These are phyloP conservation scores for Oxyria digyna DNA, from an alignment of 148 eudicot genomes.

Conservation along the genomic window DNA sequence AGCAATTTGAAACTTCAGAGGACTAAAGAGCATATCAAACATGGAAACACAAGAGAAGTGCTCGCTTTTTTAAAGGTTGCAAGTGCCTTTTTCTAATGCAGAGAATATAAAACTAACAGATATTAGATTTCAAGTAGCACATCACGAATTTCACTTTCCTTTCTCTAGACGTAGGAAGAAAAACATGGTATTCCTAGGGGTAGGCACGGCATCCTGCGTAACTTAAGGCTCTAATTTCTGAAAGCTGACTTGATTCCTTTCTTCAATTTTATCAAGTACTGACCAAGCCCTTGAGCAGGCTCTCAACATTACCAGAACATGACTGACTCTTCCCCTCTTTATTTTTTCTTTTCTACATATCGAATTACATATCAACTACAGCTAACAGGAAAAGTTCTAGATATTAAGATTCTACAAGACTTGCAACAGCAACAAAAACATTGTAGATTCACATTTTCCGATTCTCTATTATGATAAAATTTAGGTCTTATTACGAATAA, in stretches of 20 bases:
- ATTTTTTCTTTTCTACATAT: neutral
- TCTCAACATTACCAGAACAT: neutral
- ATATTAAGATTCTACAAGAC: neutral
- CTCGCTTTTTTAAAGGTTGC: neutral
- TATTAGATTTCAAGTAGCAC: neutral
- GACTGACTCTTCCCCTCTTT: neutral
- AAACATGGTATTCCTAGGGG: neutral
- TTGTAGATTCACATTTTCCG: neutral
- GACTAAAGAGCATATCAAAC: neutral
- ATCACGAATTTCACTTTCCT: neutral
- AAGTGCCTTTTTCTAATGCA: neutral
- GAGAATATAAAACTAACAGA: neutral
- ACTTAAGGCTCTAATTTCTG: neutral
- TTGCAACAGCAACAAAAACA: too few relatives aligned
- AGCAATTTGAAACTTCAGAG: neutral
- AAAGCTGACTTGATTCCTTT: neutral
- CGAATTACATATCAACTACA: neutral
- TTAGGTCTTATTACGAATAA: neutral
- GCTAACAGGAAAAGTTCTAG: neutral
- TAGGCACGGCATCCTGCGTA: neutral
- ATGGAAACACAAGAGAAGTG: neutral
- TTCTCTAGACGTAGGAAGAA: neutral
- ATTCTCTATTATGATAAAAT: neutral
- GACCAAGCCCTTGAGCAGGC: neutral
- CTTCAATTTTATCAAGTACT: neutral